A percentile compares a stretch with the other conserved stretches of the same genome.
Evolutionary conservation across 129 eudicot genomes (phyloP).

Genomic region (Tanacetum coccineum): DNA sequence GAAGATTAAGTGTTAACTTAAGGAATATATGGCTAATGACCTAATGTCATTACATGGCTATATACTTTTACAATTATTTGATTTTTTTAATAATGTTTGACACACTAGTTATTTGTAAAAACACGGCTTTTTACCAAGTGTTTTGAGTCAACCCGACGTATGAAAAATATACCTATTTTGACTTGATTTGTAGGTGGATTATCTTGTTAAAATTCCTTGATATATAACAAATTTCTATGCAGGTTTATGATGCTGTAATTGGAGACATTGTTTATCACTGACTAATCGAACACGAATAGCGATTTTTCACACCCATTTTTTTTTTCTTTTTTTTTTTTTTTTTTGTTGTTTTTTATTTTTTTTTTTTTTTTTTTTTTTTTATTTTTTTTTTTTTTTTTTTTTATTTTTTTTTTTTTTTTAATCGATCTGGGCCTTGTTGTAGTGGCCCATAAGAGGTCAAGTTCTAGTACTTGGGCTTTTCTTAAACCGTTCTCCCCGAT

Average conservation of each 20-base stretch:
- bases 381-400: too few relatives aligned
- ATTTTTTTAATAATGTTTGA: too few relatives aligned
- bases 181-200: neutral
- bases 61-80: too few relatives aligned
- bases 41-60: too few relatives aligned
- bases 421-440: slow-evolving; percentile 71
- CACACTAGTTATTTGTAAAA: too few relatives aligned
- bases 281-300: slow-evolving; percentile 55
- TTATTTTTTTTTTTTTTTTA: too few relatives aligned
- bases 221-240: neutral
- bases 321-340: too few relatives aligned
- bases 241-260: slow-evolving; percentile 61
- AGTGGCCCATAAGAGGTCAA: slow-evolving; percentile 47
- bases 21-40: too few relatives aligned
- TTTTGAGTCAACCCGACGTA: neutral
- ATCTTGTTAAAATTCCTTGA: slow-evolving; percentile 12
- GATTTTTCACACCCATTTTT: slow-evolving; percentile 67
- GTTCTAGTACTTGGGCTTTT: slow-evolving; percentile 56
- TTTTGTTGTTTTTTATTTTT: too few relatives aligned
- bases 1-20: too few relatives aligned
- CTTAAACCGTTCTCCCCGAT: slow-evolving; percentile 50
- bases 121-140: too few relatives aligned
- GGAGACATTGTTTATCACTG: slow-evolving; percentile 59
- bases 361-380: too few relatives aligned
- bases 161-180: neutral